Conservation (phyloP, 768 basidiomycete species). For the Mycena leptocephala region DNA sequence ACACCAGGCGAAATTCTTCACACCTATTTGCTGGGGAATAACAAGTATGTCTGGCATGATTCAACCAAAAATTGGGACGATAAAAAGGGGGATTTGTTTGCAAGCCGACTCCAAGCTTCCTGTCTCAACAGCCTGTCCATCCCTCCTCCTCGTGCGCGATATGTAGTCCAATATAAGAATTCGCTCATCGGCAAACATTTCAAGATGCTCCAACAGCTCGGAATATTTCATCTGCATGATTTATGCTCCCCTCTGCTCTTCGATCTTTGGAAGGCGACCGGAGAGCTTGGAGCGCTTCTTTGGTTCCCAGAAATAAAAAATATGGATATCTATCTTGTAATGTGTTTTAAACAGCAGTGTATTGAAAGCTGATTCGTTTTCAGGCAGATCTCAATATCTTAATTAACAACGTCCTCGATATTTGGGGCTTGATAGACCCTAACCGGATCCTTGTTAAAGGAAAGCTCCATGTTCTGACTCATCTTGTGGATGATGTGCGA, state of each 20-base stretch:
- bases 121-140: conserved; percentile 45
- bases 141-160: conserved; percentile 44
- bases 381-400: conserved; percentile 32
- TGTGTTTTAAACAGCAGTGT: neutral
- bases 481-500: neutral
- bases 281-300: conserved; percentile 47
- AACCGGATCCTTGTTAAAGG: conserved; percentile 35
- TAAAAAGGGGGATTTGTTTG: conserved; percentile 42
- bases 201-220: too few relatives aligned
- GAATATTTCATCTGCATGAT: conserved; percentile 47
- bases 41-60: conserved; percentile 51
- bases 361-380: neutral
- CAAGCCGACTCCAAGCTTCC: conserved; percentile 43
- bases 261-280: conserved; percentile 50
- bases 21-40: conserved; percentile 44
- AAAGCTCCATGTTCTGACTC: neutral
- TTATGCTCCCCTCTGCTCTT: conserved; percentile 37
- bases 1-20: too few relatives aligned
- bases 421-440: conserved; percentile 44
- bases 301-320: conserved; percentile 51
- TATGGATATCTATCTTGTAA: conserved; percentile 46
- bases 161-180: conserved; percentile 53
- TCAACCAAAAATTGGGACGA: conserved; percentile 40
- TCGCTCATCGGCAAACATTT: conserved; percentile 55
- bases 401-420: conserved; percentile 39